phyloP scores from a whole-genome alignment of 2,329 filamentous ascomycete genomes.

The Colletotrichum camelliae region DNA sequence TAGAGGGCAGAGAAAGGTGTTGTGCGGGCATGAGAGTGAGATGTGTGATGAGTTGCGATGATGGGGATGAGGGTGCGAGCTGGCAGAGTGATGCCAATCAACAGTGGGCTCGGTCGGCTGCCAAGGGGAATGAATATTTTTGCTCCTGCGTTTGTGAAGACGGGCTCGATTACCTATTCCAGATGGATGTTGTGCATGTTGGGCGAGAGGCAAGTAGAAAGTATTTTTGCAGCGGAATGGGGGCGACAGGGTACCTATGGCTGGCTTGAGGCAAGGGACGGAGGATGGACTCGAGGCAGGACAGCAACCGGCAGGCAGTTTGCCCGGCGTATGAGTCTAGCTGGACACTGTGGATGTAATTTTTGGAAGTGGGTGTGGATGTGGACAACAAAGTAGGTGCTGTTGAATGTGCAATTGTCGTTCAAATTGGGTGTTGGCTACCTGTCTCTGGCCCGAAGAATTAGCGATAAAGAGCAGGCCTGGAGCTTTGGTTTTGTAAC shows the following conservation, averaged over 20 bases:
- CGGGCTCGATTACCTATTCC: background rate
- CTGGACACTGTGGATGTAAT: background rate
- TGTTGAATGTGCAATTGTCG: background rate
- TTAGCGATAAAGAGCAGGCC: background rate
- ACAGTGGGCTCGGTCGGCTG: conserved; percentile 3
- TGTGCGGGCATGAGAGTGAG: background rate
- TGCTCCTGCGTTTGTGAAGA: background rate
- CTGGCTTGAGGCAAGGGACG: background rate
- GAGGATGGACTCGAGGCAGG: background rate
- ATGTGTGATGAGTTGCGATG: background rate
- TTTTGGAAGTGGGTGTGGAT: background rate
- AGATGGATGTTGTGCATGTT: background rate
- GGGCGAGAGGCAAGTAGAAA: background rate
- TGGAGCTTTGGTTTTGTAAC: no score
- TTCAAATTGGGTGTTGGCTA: background rate
- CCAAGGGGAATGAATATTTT: background rate
- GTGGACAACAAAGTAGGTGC: background rate
- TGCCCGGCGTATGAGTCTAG: background rate
- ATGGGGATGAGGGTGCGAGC: background rate
- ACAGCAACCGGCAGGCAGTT: background rate
- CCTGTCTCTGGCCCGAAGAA: background rate
- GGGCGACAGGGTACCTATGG: background rate
- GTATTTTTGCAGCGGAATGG: background rate
- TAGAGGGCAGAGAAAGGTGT: background rate
- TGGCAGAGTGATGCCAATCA: conserved; percentile 16